Conservation (phyloP, 495 filamentous ascomycete genomes). For the Penicillium paxilli region DNA sequence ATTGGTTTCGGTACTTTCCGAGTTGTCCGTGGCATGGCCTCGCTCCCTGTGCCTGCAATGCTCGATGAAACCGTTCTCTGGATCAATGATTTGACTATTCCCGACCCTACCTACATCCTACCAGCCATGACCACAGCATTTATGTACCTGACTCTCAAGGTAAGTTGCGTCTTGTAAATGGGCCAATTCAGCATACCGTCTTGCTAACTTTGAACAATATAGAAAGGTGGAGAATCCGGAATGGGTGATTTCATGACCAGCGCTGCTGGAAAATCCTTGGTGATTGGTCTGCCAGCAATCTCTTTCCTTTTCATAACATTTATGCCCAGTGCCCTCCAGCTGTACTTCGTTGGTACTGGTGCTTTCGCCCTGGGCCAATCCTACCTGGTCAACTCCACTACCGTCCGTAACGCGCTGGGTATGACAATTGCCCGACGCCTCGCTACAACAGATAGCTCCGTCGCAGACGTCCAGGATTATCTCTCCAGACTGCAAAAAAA, state of each 20-base stretch:
- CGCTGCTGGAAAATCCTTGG: constrained; percentile 47
- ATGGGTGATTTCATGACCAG: constrained; percentile 27
- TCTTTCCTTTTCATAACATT: constrained; percentile 61
- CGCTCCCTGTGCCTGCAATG: constrained; percentile 77
- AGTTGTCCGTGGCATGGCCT: constrained; percentile 69
- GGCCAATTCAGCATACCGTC: background rate
- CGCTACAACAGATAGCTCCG: background rate
- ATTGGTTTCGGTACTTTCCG: constrained; percentile 80
- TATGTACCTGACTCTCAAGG: constrained; percentile 57
- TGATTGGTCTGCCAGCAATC: constrained; percentile 59
- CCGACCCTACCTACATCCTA: constrained; percentile 76
- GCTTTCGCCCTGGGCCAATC: constrained; percentile 58
- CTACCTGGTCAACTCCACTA: constrained; percentile 40
- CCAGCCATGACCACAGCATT: constrained; percentile 53
- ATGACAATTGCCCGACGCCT: constrained; percentile 21
- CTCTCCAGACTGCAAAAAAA: background rate
- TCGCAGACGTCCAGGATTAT: background rate
- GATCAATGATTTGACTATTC: constrained; percentile 75
- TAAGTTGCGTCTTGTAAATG: constrained; percentile 40
- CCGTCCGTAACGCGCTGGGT: constrained; percentile 26
- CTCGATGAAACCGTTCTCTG: constrained; percentile 68
- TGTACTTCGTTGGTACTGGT: constrained; percentile 66
- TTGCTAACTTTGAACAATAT: constrained; percentile 4
- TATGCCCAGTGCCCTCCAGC: constrained; percentile 67
- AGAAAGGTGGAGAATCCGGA: constrained; percentile 58